Conservation (phyloP, 257 asterid species). For the Anisodus tanguticus region DNA sequence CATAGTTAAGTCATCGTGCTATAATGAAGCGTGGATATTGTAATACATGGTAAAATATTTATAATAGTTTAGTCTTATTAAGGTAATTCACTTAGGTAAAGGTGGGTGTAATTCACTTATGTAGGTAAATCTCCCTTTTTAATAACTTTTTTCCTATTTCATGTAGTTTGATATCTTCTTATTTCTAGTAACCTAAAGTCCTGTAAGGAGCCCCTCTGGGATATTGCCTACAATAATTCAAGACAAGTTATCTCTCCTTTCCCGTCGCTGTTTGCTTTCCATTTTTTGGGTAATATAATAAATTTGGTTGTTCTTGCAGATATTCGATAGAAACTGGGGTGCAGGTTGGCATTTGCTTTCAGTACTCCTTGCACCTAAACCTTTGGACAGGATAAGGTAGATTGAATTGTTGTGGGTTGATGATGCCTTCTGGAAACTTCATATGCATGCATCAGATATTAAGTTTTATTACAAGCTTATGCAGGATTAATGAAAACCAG, state of each 20-base stretch:
- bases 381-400: conserved; percentile 80
- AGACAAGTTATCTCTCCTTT: conserved; percentile 5
- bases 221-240: neutral
- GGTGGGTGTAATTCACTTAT: neutral
- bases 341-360: conserved; percentile 96
- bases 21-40: neutral
- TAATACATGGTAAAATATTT: conserved; percentile 8
- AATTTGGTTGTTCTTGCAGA: conserved; percentile 56
- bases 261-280: conserved; percentile 28
- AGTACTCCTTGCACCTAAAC: conserved; percentile 79
- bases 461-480: neutral
- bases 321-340: conserved; percentile 95
- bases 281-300: conserved; percentile 32
- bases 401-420: neutral
- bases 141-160: neutral
- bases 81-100: conserved; percentile 22
- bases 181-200: neutral
- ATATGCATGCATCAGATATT: conserved; percentile 1
- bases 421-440: conserved; percentile 2
- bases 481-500: neutral
- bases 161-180: neutral
- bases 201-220: no score
- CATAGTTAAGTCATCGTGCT: neutral
- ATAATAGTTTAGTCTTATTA: conserved; percentile 18
- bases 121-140: neutral